Base-by-base conservation (phyloP, 345 rosid species). In the Bruguiera sexangula region DNA sequence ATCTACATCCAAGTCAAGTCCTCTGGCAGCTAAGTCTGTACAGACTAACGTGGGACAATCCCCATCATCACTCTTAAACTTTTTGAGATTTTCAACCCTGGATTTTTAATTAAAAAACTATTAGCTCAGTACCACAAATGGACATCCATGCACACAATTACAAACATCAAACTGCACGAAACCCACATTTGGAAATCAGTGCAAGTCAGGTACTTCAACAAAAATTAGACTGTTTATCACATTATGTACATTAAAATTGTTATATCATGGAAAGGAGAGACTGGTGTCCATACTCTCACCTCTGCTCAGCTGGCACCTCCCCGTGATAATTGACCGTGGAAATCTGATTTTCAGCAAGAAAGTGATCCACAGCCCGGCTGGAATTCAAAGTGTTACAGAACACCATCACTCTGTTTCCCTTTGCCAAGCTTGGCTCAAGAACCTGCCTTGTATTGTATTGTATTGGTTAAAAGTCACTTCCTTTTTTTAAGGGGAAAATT, bases 11-110 rank as follows among this genome's bases (percentile, higher is more conserved):
- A 94, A 85, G 75, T 94, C 97, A 36, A 91, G 86, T 63, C 98
- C 98, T 75, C 96, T 80, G 3, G 98, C 97, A 75, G 96, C 98
- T 89, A 94, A 80, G 86, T 89, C 97, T 0, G 98, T 89, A 75
- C 97, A 94, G 73, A 89, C 98, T 71, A 91, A 83, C 19, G 98
- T 91, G 31, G 98, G 98, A 77, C 90, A 86, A 75, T 89, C 96
- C 80, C 90, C 96, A 69, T 86, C 89, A 53, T 94, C 96, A 24
- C 82, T 93, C 81, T 86, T 94, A 73, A 94, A 94, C 83, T 89
- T 91, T 66, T 87, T 83, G 56, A 91, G 89, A 80, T 89, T 94
- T 80, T 89, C 86, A 73, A 89, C 93, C 84, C 97, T 89, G 82
- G 32, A 59, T 75, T 66, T 52, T 62, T 10, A 27, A 69, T 46